Evolutionary conservation across 495 filamentous ascomycete species (phyloP), one percentile per base, ranked within the genome.

Genomic region (Xylaria flabelliformis): DNA sequence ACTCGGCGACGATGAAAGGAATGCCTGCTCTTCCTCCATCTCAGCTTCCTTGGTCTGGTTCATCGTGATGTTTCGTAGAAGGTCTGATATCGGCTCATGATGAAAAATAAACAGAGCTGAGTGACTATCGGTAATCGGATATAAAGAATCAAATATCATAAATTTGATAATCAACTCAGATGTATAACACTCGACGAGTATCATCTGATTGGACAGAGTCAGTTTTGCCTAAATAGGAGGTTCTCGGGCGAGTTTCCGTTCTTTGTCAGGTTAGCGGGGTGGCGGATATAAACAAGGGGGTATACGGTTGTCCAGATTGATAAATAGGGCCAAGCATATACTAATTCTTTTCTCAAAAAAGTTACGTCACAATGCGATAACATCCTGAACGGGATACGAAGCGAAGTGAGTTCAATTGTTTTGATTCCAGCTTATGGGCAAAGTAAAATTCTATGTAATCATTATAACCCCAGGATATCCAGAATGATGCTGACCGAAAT

Each of bases 1-100:
- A n/a, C 26, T 50, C 24, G 71, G 6, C 51, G 66, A 42, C 2
- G 63, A 36, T 41, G 68, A 24, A 36, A 82, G 74, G 59, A 82
- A 82, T 3, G 78, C 81, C 44, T 82, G 76, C 29, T 79, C 79
- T 62, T 82, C 80, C 29, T 76, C 80, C 12, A 75, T 74, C n/a
- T 51, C 64, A 34, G 72, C 71, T 44, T 76, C 74, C 64, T 79
- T 75, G 34, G 53, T 65, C 5, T 63, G 15, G 44, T 68, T 71
- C 74, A 76, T 78, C 34, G 21, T 74, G 66, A 50, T 64, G 53
- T 34, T 34, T 15, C 51, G 51, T 29, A 53, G 42, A 36, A 73
- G 34, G 41, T 42, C 48, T 64, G 32, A 56, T 12, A 29, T 39
- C 48, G 36, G n/a, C n/a, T 17, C 50, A 56, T 61, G 41, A 55